Evolutionary conservation across 805 yeast genomes (phyloP).

Genomic region (Kodamaea leandrae): DNA sequence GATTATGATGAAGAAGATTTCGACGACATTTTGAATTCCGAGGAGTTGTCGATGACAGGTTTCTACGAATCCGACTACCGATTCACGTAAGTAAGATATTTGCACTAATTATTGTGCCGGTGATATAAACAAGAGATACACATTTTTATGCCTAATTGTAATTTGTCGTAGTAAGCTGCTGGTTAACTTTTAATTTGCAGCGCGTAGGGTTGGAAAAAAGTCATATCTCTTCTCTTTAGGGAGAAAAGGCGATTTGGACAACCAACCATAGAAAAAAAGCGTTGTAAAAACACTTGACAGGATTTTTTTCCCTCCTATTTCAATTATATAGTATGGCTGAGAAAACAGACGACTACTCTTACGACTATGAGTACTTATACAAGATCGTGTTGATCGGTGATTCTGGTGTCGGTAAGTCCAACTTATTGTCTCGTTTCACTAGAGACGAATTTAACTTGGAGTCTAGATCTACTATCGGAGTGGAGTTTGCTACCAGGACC

Average conservation of each 20-base stretch:
- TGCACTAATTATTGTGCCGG: too few relatives aligned
- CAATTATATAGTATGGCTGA: slow-evolving; percentile 27
- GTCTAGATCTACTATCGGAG: slow-evolving; percentile 93
- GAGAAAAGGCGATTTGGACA: slow-evolving; percentile 7
- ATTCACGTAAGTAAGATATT: not conserved
- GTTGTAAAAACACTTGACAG: slow-evolving; percentile 2
- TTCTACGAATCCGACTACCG: slow-evolving; percentile 2
- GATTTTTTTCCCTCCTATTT: not conserved
- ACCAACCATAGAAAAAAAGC: slow-evolving; percentile 7
- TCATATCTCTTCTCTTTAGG: not conserved
- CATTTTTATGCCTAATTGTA: too few relatives aligned
- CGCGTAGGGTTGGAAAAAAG: too few relatives aligned
- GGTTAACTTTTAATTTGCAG: too few relatives aligned
- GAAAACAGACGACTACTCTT: slow-evolving; percentile 45
- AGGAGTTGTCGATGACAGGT: not conserved
- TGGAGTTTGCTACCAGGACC: slow-evolving; percentile 96
- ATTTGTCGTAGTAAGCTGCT: too few relatives aligned
- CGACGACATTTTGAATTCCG: slow-evolving; percentile 4
- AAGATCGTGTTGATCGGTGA: slow-evolving; percentile 96
- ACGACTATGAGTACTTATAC: slow-evolving; percentile 88
- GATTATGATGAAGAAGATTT: slow-evolving; percentile 7
- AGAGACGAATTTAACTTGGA: slow-evolving; percentile 94
- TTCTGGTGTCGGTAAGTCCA: slow-evolving; percentile 96
- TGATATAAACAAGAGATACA: too few relatives aligned
- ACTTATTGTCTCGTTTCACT: slow-evolving; percentile 88